These are phyloP conservation scores for Kingdonia uniflora DNA, from an alignment of 164 flowering plant species.

Conservation along the genomic window DNA sequence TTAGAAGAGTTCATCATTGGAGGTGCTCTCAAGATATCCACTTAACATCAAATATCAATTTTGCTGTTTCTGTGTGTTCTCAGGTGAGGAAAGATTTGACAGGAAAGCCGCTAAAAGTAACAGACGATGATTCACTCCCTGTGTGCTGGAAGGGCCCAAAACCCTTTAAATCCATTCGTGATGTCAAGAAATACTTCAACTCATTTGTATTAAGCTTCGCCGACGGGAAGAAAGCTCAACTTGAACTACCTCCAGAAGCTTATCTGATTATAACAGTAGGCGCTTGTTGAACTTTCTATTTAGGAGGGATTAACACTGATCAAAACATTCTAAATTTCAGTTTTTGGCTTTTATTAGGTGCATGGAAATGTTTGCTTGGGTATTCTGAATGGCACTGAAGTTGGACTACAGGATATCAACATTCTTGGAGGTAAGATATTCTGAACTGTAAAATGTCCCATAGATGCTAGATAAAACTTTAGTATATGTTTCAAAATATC, in stretches of 20 bases:
- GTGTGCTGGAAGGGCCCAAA: constrained; percentile 82
- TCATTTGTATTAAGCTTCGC: constrained; percentile 43
- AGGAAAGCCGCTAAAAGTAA: constrained; percentile 41
- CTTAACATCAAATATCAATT: not conserved
- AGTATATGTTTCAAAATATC: too few species aligned
- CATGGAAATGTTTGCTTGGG: constrained; percentile 82
- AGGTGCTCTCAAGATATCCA: not conserved
- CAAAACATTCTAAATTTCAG: not conserved
- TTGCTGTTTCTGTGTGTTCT: constrained; percentile 4
- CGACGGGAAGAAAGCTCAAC: constrained; percentile 32
- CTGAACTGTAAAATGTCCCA: not conserved
- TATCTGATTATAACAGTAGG: constrained; percentile 77
- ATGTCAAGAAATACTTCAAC: constrained; percentile 52
- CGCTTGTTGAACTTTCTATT: not conserved
- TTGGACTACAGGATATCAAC: constrained; percentile 37
- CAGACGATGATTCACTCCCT: constrained; percentile 54
- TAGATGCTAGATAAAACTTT: too few species aligned
- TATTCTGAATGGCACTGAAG: constrained; percentile 59
- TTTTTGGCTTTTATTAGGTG: constrained; percentile 26
- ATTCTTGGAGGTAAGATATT: constrained; percentile 65
- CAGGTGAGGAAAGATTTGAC: constrained; percentile 48
- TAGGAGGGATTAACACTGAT: not conserved
- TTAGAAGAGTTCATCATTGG: too few species aligned
- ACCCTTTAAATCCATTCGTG: constrained; percentile 45
- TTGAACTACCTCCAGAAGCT: constrained; percentile 61